Conservation (phyloP, 345 rosid species). For the Triadica sebifera region DNA sequence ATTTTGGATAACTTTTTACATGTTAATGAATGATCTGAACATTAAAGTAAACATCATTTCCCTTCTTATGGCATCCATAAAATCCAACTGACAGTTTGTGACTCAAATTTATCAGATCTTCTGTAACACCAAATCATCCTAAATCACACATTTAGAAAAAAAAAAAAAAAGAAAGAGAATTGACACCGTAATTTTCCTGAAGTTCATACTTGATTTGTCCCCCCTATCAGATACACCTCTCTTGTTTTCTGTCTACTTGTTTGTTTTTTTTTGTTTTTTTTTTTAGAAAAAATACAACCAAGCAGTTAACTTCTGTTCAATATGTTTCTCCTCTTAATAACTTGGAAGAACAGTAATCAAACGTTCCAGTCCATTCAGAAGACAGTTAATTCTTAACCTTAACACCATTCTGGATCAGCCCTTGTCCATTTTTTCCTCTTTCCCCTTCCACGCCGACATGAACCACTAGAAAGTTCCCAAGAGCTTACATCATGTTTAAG, state of each 20-base stretch:
- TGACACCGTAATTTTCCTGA: neutral
- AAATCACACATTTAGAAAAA: neutral
- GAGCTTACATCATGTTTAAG: neutral
- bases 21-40: too few species aligned
- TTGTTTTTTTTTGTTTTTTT: neutral
- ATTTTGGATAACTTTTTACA: neutral
- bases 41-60: neutral
- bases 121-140: neutral
- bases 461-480: neutral
- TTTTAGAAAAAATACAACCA: neutral
- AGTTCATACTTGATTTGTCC: neutral
- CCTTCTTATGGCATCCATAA: neutral
- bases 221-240: neutral
- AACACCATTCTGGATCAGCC: neutral
- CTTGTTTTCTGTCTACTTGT: neutral
- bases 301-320: neutral
- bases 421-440: neutral
- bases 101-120: neutral
- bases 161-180: too few species aligned
- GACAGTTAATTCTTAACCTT: neutral
- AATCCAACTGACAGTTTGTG: neutral
- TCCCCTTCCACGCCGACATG: neutral
- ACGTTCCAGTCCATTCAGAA: too few species aligned
- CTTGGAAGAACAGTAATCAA: too few species aligned
- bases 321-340: too few species aligned